A percentile compares a stretch with the other conserved stretches of the same genome.
phyloP scores from a whole-genome alignment of 129 eudicot species.

The Cynara cardunculus region DNA sequence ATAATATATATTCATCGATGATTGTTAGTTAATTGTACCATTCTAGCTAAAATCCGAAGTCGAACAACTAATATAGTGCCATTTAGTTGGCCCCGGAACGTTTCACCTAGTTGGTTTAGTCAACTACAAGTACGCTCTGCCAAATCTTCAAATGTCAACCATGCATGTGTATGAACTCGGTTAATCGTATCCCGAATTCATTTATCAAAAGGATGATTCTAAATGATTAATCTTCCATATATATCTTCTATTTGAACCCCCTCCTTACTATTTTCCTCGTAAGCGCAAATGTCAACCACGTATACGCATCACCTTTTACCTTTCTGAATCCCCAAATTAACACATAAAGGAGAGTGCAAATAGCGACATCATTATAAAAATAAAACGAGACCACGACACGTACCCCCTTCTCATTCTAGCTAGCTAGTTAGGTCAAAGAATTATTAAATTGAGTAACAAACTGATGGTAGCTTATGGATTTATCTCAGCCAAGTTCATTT shows the following conservation, averaged over 20 bases:
- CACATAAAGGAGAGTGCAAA: not conserved
- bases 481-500: conserved; percentile 23
- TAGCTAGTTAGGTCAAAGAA: conserved; percentile 13
- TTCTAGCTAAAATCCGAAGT: too few relatives aligned
- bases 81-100: too few relatives aligned
- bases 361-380: not conserved
- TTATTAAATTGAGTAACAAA: conserved; percentile 6
- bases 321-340: not conserved
- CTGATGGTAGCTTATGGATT: conserved; percentile 2
- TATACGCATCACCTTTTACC: not conserved
- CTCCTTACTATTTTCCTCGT: not conserved
- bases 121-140: too few relatives aligned
- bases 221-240: too few relatives aligned
- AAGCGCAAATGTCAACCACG: too few relatives aligned
- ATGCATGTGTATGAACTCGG: not conserved
- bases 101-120: too few relatives aligned
- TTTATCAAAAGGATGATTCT: too few relatives aligned
- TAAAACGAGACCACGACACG: not conserved
- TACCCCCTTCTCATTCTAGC: conserved; percentile 11
- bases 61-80: too few relatives aligned
- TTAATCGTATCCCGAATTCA: not conserved
- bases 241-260: too few relatives aligned
- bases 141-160: too few relatives aligned
- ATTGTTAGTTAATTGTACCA: too few relatives aligned
- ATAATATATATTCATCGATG: too few relatives aligned